Conservation (phyloP, 805 yeast species). For the Candida coquimbonensis region DNA sequence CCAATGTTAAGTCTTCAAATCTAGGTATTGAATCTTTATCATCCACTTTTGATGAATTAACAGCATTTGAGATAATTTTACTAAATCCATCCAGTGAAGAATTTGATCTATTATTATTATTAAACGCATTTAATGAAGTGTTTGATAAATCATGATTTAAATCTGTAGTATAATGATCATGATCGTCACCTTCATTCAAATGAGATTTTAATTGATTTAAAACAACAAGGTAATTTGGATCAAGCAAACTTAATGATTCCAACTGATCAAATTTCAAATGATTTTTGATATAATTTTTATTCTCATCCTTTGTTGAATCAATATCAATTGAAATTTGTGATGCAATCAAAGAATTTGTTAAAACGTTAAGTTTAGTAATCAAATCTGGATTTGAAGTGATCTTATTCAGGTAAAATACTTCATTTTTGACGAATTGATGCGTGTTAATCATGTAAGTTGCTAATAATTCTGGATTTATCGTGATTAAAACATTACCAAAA, state of each 20-base stretch:
- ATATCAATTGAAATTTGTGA: constrained; percentile 15
- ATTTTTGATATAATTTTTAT: constrained; percentile 11
- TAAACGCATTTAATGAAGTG: no score
- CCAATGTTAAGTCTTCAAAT: constrained; percentile 20
- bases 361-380: neutral
- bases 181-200: neutral
- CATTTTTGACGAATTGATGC: constrained; percentile 16
- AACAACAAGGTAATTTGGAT: constrained; percentile 12
- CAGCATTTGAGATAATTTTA: neutral
- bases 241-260: constrained; percentile 2
- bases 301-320: constrained; percentile 28
- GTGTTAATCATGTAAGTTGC: constrained; percentile 24
- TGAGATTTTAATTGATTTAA: neutral
- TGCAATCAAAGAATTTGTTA: constrained; percentile 9
- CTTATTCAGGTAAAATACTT: constrained; percentile 15
- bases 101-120: no score
- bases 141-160: no score
- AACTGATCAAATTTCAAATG: constrained; percentile 10
- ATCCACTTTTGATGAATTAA: neutral
- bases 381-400: neutral
- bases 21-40: constrained; percentile 7
- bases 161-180: no score
- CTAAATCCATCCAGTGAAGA: neutral
- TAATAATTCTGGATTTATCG: constrained; percentile 16
- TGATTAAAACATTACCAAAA: constrained; percentile 22